Evolutionary conservation across 2,329 filamentous ascomycete genomes (phyloP).

Genomic region (Didymella exigua): DNA sequence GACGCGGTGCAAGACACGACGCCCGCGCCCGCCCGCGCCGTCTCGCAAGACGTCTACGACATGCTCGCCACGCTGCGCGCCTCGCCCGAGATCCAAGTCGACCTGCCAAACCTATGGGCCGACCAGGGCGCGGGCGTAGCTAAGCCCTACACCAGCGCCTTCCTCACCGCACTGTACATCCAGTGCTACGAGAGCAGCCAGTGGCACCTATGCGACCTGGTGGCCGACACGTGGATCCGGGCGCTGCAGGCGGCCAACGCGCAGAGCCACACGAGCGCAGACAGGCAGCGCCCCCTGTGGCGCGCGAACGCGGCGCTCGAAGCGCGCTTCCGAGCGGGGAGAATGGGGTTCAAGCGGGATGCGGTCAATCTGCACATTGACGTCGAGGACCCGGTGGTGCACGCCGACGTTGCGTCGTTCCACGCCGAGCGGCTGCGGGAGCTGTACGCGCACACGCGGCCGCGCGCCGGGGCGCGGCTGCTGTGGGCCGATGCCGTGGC

Average conservation of each 20-base stretch:
- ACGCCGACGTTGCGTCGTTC: slow-evolving; percentile 21
- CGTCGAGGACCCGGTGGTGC: slow-evolving; percentile 19
- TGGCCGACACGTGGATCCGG: slow-evolving; percentile 44
- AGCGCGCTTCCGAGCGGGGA: not conserved
- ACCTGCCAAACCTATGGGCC: slow-evolving; percentile 25
- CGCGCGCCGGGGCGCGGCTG: slow-evolving; percentile 30
- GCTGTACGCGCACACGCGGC: slow-evolving; percentile 31
- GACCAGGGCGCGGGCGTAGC: not conserved
- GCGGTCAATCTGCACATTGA: slow-evolving; percentile 15
- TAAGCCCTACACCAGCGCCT: slow-evolving; percentile 25
- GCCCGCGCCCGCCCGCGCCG: not conserved
- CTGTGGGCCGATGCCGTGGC: slow-evolving; percentile 43
- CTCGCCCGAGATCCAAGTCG: slow-evolving; percentile 8
- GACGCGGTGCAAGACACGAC: not conserved
- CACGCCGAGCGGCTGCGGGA: slow-evolving; percentile 18
- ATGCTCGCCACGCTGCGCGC: slow-evolving; percentile 10
- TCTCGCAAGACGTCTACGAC: slow-evolving; percentile 1
- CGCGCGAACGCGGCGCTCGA: slow-evolving; percentile 21
- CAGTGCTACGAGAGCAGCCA: slow-evolving; percentile 20
- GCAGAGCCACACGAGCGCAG: not conserved
- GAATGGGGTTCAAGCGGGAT: slow-evolving; percentile 12
- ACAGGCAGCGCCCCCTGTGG: slow-evolving; percentile 21
- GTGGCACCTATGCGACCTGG: slow-evolving; percentile 36
- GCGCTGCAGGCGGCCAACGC: slow-evolving; percentile 31
- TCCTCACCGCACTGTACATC: slow-evolving; percentile 37